phyloP scores from a whole-genome alignment of 2,329 filamentous ascomycete species.

The Fusarium poae region DNA sequence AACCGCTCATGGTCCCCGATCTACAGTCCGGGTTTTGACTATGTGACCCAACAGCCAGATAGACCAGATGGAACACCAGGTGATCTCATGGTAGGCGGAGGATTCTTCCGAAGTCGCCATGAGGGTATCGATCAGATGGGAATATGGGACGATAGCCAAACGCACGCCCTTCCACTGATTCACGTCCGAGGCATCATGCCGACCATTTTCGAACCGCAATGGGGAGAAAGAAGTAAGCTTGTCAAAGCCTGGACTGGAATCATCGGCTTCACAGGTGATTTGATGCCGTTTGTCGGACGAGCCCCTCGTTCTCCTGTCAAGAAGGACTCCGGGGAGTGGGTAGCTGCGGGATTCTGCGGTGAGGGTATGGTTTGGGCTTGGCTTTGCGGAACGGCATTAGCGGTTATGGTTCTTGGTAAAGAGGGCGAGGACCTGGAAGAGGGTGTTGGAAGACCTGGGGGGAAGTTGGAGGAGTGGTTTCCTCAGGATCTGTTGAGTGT shows the following conservation, averaged over 20 bases:
- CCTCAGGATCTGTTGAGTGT: slow-evolving; percentile 53
- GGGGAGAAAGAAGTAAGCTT: slow-evolving; percentile 52
- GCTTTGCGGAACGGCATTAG: slow-evolving; percentile 63
- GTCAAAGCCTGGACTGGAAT: slow-evolving; percentile 64
- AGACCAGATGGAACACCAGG: slow-evolving; percentile 49
- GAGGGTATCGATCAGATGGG: slow-evolving; percentile 63
- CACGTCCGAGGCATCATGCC: slow-evolving; percentile 60
- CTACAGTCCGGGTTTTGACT: slow-evolving; percentile 63
- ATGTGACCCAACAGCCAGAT: slow-evolving; percentile 62
- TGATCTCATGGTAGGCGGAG: slow-evolving; percentile 69
- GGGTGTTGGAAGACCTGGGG: slow-evolving; percentile 54
- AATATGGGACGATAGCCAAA: slow-evolving; percentile 59
- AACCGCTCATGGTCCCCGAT: slow-evolving; percentile 65
- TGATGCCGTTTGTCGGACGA: slow-evolving; percentile 64
- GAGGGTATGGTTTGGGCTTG: slow-evolving; percentile 68
- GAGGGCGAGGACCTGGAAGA: slow-evolving; percentile 50
- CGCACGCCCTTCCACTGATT: slow-evolving; percentile 56
- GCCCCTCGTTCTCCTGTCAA: slow-evolving; percentile 51
- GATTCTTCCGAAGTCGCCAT: slow-evolving; percentile 58
- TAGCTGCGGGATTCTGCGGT: slow-evolving; percentile 64
- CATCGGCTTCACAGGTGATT: slow-evolving; percentile 62
- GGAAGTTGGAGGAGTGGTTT: slow-evolving; percentile 57
- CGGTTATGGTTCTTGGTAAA: slow-evolving; percentile 59
- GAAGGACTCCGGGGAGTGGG: slow-evolving; percentile 59
- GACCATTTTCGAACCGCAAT: slow-evolving; percentile 56